A percentile compares a stretch with the other conserved stretches of the same genome.
Conservation (phyloP, 2,329 filamentous ascomycete genomes). For the Clonostachys chloroleuca region DNA sequence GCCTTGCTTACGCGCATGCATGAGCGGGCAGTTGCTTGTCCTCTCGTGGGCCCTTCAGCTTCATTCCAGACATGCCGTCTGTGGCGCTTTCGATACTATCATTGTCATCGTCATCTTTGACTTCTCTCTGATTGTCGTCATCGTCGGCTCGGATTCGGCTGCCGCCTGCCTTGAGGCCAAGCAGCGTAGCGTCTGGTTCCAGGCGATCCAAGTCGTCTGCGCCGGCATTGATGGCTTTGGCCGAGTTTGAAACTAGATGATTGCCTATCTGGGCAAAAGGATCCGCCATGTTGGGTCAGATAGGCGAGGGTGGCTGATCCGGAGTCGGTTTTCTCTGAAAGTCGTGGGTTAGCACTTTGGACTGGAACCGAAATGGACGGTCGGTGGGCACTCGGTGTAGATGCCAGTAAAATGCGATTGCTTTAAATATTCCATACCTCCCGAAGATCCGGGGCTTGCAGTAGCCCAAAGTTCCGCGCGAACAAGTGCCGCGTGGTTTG, state of each 20-base stretch:
- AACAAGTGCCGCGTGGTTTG: no score
- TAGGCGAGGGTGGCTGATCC: not conserved
- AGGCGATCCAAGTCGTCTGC: conserved; percentile 69
- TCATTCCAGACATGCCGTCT: conserved; percentile 39
- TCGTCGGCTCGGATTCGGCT: conserved; percentile 73
- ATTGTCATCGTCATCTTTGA: conserved; percentile 76
- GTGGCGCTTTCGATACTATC: conserved; percentile 70
- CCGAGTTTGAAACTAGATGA: conserved; percentile 79
- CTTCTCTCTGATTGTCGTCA: conserved; percentile 85
- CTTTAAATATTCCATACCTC: no score
- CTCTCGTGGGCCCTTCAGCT: conserved; percentile 59
- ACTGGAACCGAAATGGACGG: no score
- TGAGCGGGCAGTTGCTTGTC: conserved; percentile 89
- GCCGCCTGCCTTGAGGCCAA: conserved; percentile 59
- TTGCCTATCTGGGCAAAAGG: conserved; percentile 87
- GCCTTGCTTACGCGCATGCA: conserved; percentile 82
- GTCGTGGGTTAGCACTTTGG: no score
- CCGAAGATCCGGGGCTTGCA: no score
- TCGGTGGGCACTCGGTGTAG: no score
- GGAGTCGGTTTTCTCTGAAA: no score
- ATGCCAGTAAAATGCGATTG: no score
- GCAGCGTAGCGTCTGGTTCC: conserved; percentile 75
- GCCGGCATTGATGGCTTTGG: conserved; percentile 81
- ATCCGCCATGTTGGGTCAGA: conserved; percentile 64
- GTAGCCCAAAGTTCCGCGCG: no score